Base-by-base conservation (phyloP, 495 filamentous ascomycete species). In the Bacidia gigantensis region DNA sequence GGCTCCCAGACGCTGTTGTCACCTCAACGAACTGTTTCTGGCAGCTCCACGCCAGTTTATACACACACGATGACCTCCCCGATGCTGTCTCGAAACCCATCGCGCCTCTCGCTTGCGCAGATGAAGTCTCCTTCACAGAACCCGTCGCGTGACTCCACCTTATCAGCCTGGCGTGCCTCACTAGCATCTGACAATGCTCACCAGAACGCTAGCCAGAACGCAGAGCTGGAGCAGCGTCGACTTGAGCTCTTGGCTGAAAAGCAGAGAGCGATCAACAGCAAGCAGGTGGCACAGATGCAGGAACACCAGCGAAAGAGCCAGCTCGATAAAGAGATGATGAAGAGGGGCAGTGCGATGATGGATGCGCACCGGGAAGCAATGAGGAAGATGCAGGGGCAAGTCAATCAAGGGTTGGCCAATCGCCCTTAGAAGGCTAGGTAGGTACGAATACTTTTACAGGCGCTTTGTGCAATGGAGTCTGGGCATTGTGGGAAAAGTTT, bases 361-460 rank as follows among this genome's bases (percentile, higher is more conserved):
- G 84, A 86, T 41, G 71, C 82, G 39, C 90, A 97, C 65, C 72
- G 83, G 48, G 81, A 90, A 53, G 87, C 85, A 0, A 75, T 97
- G 76, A 71, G 86, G 57, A 78, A 73, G 63, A 83, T 97, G 82
- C 90, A 95, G 68, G 76, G 79, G 20, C 70, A 70, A 18, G 84
- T 83, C 2, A 86, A 81, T 38, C 10, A 50, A 26, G 26, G 48
- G 29, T 47, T 56, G 40, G 45, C 23, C 11, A 44, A 44, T 44
- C 29, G 29, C 5, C 29, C 29, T 7, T 35, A 5, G 14, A 7
- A 35, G 29, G 29, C 7, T 35, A 7, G 29, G 14, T 5, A 35
- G 29, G 29, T 35, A n/a, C n/a, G n/a, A n/a, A n/a, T n/a, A n/a
- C n/a, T n/a, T n/a, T n/a, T n/a, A n/a, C n/a, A n/a, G n/a, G n/a